Conservation (phyloP, 1,284 basidiomycete species). For the Trichosporon faecale region DNA sequence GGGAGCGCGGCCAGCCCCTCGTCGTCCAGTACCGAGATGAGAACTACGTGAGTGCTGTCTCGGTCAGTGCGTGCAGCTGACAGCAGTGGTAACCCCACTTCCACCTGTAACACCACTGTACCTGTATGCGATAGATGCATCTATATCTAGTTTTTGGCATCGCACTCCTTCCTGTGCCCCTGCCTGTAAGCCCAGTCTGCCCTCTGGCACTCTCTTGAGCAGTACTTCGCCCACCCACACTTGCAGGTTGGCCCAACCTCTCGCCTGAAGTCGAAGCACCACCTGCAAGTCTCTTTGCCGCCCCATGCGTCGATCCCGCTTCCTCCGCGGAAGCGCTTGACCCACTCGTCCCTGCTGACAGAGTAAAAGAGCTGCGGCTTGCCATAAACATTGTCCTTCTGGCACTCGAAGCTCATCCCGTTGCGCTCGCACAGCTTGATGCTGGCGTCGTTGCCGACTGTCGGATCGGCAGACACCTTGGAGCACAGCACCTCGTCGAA, state of each 20-base stretch:
- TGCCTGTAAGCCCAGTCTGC: constrained; percentile 41
- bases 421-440: constrained; percentile 40
- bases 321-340: constrained; percentile 26
- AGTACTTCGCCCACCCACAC: constrained; percentile 49
- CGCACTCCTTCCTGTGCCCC: constrained; percentile 44
- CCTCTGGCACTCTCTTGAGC: constrained; percentile 45
- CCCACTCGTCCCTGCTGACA: constrained; percentile 44
- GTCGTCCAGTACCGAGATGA: constrained; percentile 61
- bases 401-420: constrained; percentile 35
- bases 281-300: constrained; percentile 41
- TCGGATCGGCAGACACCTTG: constrained; percentile 38
- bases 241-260: constrained; percentile 28
- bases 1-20: constrained; percentile 53
- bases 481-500: constrained; percentile 45
- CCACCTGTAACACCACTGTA: background rate
- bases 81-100: constrained; percentile 13
- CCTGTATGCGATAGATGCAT: background rate
- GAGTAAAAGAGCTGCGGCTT: constrained; percentile 42
- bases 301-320: constrained; percentile 31
- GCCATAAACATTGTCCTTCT: constrained; percentile 29
- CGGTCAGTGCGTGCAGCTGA: background rate
- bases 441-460: constrained; percentile 38
- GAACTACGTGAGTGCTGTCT: constrained; percentile 41
- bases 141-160: constrained; percentile 9
- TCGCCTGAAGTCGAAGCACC: constrained; percentile 43